Conservation (phyloP, 768 basidiomycete genomes). For the Kwoniella heveanensis region DNA sequence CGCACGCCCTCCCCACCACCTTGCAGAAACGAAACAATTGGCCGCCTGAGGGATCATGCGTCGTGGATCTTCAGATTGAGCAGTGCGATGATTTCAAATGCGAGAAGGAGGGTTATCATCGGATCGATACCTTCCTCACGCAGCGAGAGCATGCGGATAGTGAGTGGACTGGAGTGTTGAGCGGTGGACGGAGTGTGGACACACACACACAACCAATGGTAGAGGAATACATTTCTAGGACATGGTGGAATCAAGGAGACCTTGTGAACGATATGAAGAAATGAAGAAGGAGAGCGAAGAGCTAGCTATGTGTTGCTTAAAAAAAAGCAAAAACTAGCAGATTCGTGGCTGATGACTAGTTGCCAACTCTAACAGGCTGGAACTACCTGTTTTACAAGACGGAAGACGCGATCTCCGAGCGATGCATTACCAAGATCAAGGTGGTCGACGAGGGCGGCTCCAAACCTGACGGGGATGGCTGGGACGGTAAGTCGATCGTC, state of each 20-base stretch:
- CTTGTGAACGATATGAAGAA: too few relatives aligned
- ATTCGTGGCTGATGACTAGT: too few relatives aligned
- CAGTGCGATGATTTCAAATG: not conserved
- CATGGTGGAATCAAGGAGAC: too few relatives aligned
- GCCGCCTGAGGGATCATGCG: not conserved
- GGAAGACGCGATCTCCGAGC: not conserved
- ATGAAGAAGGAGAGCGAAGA: too few relatives aligned
- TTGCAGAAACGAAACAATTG: not conserved
- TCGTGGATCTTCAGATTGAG: not conserved
- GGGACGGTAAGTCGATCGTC: not conserved
- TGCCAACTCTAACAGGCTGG: not conserved
- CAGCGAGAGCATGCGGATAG: not conserved
- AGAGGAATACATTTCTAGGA: too few relatives aligned
- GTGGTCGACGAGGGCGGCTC: slow-evolving; percentile 2
- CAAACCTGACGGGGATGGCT: not conserved
- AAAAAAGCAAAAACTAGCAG: too few relatives aligned
- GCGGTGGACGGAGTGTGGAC: too few relatives aligned
- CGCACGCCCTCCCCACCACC: not conserved
- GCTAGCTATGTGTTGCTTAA: too few relatives aligned
- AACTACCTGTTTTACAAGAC: slow-evolving; percentile 6
- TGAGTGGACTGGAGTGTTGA: too few relatives aligned
- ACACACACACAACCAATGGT: too few relatives aligned
- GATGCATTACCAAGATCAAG: slow-evolving; percentile 4
- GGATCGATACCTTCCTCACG: slow-evolving; percentile 3
- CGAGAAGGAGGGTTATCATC: not conserved